Conservation (phyloP, 2,329 filamentous ascomycete species). For the Diplocarpon rosae region DNA sequence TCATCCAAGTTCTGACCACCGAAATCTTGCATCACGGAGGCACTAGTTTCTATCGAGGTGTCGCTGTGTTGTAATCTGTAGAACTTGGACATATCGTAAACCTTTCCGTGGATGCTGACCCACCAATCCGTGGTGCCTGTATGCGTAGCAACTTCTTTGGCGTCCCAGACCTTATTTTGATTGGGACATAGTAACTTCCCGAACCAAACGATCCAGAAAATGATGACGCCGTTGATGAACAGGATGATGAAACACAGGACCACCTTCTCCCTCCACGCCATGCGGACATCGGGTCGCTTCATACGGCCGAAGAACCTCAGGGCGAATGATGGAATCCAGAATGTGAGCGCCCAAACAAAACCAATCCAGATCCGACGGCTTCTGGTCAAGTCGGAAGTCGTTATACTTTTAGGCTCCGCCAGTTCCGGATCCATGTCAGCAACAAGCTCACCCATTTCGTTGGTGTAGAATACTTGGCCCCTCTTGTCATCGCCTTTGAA, state of each 20-base stretch:
- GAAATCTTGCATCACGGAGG: slow-evolving; percentile 61
- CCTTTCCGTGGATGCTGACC: slow-evolving; percentile 76
- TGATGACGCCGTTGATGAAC: slow-evolving; percentile 66
- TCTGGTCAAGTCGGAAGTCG: slow-evolving; percentile 52
- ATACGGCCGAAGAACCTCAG: slow-evolving; percentile 80
- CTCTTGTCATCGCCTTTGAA: slow-evolving; percentile 71
- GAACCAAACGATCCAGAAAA: slow-evolving; percentile 90
- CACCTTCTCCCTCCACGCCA: slow-evolving; percentile 95
- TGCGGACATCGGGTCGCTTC: slow-evolving; percentile 91
- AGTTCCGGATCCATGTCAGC: slow-evolving; percentile 66
- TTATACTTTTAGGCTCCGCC: slow-evolving; percentile 64
- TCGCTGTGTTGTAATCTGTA: slow-evolving; percentile 81
- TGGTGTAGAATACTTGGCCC: slow-evolving; percentile 63
- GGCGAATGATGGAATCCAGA: slow-evolving; percentile 83
- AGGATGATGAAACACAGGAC: slow-evolving; percentile 72
- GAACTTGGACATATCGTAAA: slow-evolving; percentile 88
- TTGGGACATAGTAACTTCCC: slow-evolving; percentile 82
- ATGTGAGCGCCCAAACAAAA: slow-evolving; percentile 78
- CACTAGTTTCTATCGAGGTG: slow-evolving; percentile 46
- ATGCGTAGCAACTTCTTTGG: slow-evolving; percentile 58
- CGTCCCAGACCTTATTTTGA: slow-evolving; percentile 78
- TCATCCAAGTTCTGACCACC: slow-evolving; percentile 68
- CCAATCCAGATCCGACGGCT: slow-evolving; percentile 68
- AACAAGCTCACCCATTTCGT: slow-evolving; percentile 52
- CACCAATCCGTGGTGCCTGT: slow-evolving; percentile 67